These are phyloP conservation scores for Mycotypha africana DNA, from an alignment of 371 early-diverging fungal genomes.

Conservation along the genomic window DNA sequence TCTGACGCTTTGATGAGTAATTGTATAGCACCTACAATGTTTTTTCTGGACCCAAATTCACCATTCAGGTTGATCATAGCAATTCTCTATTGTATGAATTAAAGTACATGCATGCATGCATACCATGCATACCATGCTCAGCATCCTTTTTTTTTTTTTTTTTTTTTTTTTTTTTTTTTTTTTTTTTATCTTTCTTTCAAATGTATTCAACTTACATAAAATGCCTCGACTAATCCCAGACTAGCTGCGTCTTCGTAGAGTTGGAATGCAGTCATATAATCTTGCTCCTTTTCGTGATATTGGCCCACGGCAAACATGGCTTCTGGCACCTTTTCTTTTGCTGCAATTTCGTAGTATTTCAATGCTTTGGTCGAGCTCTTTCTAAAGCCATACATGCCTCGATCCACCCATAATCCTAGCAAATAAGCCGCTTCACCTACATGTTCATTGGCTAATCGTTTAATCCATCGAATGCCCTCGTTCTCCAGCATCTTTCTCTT, in stretches of 20 bases:
- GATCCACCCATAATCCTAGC: constrained; percentile 64
- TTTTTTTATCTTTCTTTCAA: no score
- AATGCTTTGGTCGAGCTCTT: constrained; percentile 46
- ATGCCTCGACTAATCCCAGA: constrained; percentile 58
- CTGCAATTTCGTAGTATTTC: constrained; percentile 33
- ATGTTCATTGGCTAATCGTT: constrained; percentile 57
- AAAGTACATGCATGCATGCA: not conserved
- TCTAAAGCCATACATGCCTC: constrained; percentile 52
- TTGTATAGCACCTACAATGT: constrained; percentile 24
- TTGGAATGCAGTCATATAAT: constrained; percentile 60
- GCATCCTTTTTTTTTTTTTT: no score
- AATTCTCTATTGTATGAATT: constrained; percentile 21
- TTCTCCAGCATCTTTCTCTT: constrained; percentile 40
- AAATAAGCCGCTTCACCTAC: constrained; percentile 70
- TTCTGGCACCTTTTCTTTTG: constrained; percentile 27
- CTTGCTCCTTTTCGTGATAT: constrained; percentile 52
- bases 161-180: no score
- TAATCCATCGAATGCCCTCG: constrained; percentile 68
- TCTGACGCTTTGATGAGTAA: constrained; percentile 28
- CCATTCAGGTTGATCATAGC: constrained; percentile 34
- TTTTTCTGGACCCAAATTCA: constrained; percentile 33
- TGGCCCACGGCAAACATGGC: constrained; percentile 32
- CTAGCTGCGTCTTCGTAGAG: constrained; percentile 73
- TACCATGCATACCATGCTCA: not conserved
- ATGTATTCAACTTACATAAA: constrained; percentile 45